Conservation (phyloP, 1,139 yeast genomes). For the Diutina catenulata region DNA sequence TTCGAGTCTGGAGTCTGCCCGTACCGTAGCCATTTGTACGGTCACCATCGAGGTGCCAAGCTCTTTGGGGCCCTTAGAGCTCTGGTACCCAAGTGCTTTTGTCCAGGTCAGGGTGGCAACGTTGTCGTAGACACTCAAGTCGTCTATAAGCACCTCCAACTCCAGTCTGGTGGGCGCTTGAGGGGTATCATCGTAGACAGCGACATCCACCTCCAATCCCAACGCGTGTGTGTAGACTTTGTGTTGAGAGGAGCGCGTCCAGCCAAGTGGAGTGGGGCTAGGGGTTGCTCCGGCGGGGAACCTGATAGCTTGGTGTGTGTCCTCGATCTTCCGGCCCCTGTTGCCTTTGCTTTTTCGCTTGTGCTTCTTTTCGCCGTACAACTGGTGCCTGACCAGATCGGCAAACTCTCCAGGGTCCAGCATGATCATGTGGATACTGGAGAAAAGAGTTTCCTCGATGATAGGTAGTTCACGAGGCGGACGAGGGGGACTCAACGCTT, state of each 20-base stretch:
- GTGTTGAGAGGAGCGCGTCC: too few species aligned
- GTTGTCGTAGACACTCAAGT: slow-evolving; percentile 59
- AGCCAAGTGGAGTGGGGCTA: too few species aligned
- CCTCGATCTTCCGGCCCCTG: too few species aligned
- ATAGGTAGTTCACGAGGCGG: background rate
- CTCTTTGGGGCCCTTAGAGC: slow-evolving; percentile 59
- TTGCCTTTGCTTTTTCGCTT: too few species aligned
- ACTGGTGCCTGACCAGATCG: background rate
- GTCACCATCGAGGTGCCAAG: slow-evolving; percentile 55
- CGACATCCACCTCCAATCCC: slow-evolving; percentile 37
- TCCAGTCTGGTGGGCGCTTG: slow-evolving; percentile 10
- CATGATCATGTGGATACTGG: slow-evolving; percentile 1
- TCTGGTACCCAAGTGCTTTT: slow-evolving; percentile 63
- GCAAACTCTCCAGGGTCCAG: slow-evolving; percentile 3
- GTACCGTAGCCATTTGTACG: slow-evolving; percentile 41
- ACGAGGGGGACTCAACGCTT: too few species aligned
- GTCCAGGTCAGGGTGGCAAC: slow-evolving; percentile 89
- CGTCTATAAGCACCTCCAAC: slow-evolving; percentile 21
- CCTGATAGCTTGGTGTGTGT: too few species aligned
- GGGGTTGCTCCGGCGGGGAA: too few species aligned
- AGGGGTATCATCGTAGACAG: slow-evolving; percentile 39
- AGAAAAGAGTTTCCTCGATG: background rate
- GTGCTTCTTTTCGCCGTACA: background rate
- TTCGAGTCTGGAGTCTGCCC: slow-evolving; percentile 50
- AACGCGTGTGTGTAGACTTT: too few species aligned